phyloP scores from a whole-genome alignment of 345 rosid species.

The Dipteronia dyeriana region DNA sequence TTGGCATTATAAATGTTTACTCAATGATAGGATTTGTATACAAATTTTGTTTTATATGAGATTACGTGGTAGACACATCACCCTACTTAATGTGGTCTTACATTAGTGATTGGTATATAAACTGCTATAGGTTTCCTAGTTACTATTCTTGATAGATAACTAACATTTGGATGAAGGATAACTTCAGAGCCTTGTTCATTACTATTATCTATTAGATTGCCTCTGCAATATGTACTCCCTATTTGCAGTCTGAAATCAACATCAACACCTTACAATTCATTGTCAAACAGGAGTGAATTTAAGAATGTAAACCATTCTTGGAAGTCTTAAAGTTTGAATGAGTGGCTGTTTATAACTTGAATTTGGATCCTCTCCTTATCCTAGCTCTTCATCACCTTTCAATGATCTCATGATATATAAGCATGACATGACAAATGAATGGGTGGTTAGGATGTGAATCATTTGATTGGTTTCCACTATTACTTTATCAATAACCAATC shows the following conservation, averaged over 20 bases:
- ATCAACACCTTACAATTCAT: background rate
- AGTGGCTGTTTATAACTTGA: background rate
- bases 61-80: background rate
- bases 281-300: background rate
- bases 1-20: background rate
- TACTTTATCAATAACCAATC: too few species aligned
- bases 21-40: background rate
- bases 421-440: too few species aligned
- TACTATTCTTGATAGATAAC: background rate
- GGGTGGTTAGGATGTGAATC: too few species aligned
- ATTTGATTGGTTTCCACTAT: too few species aligned
- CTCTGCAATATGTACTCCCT: background rate
- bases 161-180: background rate
- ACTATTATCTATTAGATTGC: background rate
- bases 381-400: too few species aligned
- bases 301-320: background rate
- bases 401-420: too few species aligned
- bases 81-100: background rate
- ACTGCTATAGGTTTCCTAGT: background rate
- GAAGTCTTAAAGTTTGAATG: background rate
- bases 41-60: background rate
- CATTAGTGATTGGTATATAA: background rate
- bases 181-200: background rate
- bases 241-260: background rate
- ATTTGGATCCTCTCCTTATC: too few species aligned